These are phyloP conservation scores for Hymenoscyphus occultus DNA, from an alignment of 2,329 filamentous ascomycete genomes.

Conservation along the genomic window DNA sequence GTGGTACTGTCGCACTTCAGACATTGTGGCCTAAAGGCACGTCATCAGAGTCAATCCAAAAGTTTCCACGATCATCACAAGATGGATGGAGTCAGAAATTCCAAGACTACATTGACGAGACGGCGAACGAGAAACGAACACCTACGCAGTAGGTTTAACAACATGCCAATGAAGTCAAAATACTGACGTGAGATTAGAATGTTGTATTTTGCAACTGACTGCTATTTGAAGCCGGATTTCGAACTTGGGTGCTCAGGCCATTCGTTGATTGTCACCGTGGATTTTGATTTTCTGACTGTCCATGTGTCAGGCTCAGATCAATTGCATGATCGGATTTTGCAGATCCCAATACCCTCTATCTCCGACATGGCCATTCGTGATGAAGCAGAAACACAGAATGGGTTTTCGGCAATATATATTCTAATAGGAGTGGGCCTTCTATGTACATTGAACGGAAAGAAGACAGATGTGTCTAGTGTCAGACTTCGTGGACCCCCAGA, in stretches of 20 bases:
- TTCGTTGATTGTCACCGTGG: neutral
- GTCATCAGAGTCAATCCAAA: slow-evolving; percentile 14
- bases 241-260: neutral
- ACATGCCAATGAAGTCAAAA: neutral
- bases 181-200: slow-evolving; percentile 5
- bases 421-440: neutral
- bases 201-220: slow-evolving; percentile 6
- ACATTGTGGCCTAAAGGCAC: slow-evolving; percentile 27
- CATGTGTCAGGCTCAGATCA: neutral
- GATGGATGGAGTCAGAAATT: slow-evolving; percentile 28
- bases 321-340: neutral
- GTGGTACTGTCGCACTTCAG: slow-evolving; percentile 14
- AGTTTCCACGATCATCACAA: slow-evolving; percentile 27
- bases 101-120: slow-evolving; percentile 25
- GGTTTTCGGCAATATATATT: neutral
- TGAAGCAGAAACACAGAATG: neutral
- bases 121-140: neutral
- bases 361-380: neutral
- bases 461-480: neutral
- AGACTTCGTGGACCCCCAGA: neutral
- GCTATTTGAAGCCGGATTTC: neutral
- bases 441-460: neutral
- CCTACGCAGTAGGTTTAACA: neutral
- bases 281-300: neutral
- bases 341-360: slow-evolving; percentile 5